A percentile compares a stretch with the other conserved stretches of the same genome.
Evolutionary conservation across 2,329 filamentous ascomycete genomes (phyloP).

Genomic region (Shiraia bambusicola): DNA sequence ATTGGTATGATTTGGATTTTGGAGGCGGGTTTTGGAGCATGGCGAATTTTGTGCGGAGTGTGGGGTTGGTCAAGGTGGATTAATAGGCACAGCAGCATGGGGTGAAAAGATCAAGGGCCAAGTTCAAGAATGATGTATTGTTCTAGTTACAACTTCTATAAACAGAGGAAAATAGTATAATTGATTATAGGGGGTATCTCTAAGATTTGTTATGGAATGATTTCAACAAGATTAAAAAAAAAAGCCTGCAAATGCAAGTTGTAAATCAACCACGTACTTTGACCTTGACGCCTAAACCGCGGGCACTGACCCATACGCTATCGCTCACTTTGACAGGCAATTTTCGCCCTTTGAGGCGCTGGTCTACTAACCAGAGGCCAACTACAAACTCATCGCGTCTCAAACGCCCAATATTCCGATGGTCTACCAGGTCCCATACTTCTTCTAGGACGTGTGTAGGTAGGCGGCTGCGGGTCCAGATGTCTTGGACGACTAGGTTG

Average conservation of each 20-base stretch:
- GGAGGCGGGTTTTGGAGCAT: constrained; percentile 66
- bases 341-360: constrained; percentile 76
- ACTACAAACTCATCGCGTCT: constrained; percentile 75
- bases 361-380: constrained; percentile 80
- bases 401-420: constrained; percentile 57
- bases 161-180: constrained; percentile 1
- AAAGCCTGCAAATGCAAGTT: background rate
- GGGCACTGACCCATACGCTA: constrained; percentile 74
- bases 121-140: constrained; percentile 1
- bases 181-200: constrained; percentile 32
- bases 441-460: constrained; percentile 68
- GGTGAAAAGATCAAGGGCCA: background rate
- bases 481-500: constrained; percentile 69
- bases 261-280: constrained; percentile 22
- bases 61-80: constrained; percentile 35
- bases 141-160: too few relatives aligned
- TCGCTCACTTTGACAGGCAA: constrained; percentile 69
- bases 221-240: background rate
- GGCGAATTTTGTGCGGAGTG: constrained; percentile 52
- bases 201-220: constrained; percentile 14
- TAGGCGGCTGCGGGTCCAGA: constrained; percentile 73
- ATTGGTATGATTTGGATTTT: constrained; percentile 86
- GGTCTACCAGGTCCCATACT: constrained; percentile 75
- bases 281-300: constrained; percentile 46
- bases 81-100: too few relatives aligned